Evolutionary conservation across 2,329 filamentous ascomycete species (phyloP).

Genomic region (Pseudogymnoascus sp.): DNA sequence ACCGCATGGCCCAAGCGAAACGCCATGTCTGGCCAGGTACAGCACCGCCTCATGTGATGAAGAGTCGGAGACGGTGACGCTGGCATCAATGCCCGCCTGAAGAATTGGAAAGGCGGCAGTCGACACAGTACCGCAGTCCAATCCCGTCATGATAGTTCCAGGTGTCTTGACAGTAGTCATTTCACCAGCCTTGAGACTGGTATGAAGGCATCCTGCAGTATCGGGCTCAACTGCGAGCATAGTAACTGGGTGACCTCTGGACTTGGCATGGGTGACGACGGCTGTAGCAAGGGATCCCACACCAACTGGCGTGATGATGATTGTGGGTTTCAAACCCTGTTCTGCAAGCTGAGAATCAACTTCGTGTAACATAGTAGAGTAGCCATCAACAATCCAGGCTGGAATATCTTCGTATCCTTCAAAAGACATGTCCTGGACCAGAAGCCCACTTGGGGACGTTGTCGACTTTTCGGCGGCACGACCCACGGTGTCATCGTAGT

Average conservation of each 20-base stretch:
- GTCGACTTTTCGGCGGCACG: neutral
- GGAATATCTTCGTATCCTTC: constrained; percentile 50
- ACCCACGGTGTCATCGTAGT: constrained; percentile 46
- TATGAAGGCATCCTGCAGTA: constrained; percentile 50
- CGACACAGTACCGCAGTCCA: constrained; percentile 45
- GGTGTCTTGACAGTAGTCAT: constrained; percentile 33
- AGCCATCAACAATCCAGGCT: constrained; percentile 70
- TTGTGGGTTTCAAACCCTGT: constrained; percentile 37
- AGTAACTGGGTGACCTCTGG: constrained; percentile 25
- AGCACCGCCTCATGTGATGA: constrained; percentile 37
- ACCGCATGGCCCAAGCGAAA: constrained; percentile 43
- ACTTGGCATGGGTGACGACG: constrained; percentile 58
- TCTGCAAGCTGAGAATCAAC: constrained; percentile 52
- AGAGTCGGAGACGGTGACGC: constrained; percentile 36
- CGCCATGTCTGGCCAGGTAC: constrained; percentile 31
- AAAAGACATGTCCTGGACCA: constrained; percentile 63
- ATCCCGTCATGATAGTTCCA: constrained; percentile 41
- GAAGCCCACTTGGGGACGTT: constrained; percentile 33
- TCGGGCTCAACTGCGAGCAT: constrained; percentile 61
- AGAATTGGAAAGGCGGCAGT: constrained; percentile 40
- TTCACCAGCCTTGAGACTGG: constrained; percentile 31
- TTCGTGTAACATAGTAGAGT: constrained; percentile 63
- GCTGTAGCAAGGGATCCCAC: constrained; percentile 67
- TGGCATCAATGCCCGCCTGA: constrained; percentile 35
- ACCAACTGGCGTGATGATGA: constrained; percentile 58